Base-by-base conservation (phyloP, 805 yeast genomes). In the Barnettozyma siamensis region DNA sequence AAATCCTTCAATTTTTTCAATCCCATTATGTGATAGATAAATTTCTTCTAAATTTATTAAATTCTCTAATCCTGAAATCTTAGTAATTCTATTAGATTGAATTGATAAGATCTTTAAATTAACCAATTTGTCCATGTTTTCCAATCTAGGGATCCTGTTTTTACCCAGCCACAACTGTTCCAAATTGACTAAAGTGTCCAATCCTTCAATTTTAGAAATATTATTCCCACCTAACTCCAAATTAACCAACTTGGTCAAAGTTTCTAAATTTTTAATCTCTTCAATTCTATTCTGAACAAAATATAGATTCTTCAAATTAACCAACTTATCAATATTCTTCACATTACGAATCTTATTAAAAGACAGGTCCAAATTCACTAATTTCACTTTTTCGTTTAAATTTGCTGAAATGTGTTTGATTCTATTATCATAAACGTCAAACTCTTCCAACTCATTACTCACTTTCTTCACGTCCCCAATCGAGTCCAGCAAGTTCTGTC, bases 211-310 rank as follows among this genome's bases (percentile, higher is more conserved):
- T 31, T 54, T 60, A 33, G 75, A 70, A 35, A 88, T 73, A 43
- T 78, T 71, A 62, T 93, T 93, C 19, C 97, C 99, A 11, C 98
- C 99, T 31, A 93, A 69, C 62, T 93, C 99, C 41, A 93, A 65
- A 50, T 83, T 84, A 39, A 64, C 73, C 48, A 93, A 62, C 16
- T 75, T 68, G 2, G 59, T 62, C 43, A 88, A 67, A 2, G 70
- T 68, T 12, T 75, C 76, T 37, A 91, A 50, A 50, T 81, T 80
- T 49, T 78, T 80, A 49, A 93, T 87, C 44, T 75, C 80, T 13
- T 73, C 61, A 41, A 93, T 87, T 54, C 78, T 83, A 62, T 93
- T 93, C 58, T 91, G 97, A 31, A 94, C 95, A 63, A 93, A 79
- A 58, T 78, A 93, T 33, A 93, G 58, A 46, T 83, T 78, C 49